A percentile compares a stretch with the other conserved stretches of the same genome.
Conservation (phyloP, 2,329 filamentous ascomycete species). For the Aspergillus sp. region DNA sequence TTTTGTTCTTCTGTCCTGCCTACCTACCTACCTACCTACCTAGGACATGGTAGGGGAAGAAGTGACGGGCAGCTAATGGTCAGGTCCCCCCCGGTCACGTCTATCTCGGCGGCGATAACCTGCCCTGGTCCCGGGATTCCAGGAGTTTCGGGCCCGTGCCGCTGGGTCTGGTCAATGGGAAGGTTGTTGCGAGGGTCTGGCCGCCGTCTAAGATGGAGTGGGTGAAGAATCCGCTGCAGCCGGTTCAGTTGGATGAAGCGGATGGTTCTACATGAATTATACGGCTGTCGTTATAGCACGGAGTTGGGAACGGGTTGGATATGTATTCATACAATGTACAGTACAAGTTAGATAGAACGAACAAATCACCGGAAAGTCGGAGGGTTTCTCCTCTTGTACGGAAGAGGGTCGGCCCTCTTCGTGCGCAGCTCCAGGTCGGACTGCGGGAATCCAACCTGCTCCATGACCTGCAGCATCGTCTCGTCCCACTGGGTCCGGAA, state of each 20-base stretch:
- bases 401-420: slow-evolving; percentile 61
- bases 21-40: too few relatives aligned
- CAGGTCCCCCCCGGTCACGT: slow-evolving; percentile 87
- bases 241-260: slow-evolving; percentile 15
- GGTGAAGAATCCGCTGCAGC: slow-evolving; percentile 29
- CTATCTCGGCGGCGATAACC: slow-evolving; percentile 82
- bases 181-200: slow-evolving; percentile 53
- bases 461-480: slow-evolving; percentile 77
- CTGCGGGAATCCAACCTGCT: slow-evolving; percentile 62
- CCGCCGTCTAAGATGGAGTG: slow-evolving; percentile 26
- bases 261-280: background rate
- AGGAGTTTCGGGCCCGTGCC: slow-evolving; percentile 79
- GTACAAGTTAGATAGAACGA: slow-evolving; percentile 25
- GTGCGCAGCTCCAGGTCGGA: slow-evolving; percentile 77
- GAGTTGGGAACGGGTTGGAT: slow-evolving; percentile 18
- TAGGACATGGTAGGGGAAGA: too few relatives aligned
- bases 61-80: slow-evolving; percentile 4
- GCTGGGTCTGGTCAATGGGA: slow-evolving; percentile 72
- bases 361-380: slow-evolving; percentile 33
- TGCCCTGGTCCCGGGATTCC: slow-evolving; percentile 75
- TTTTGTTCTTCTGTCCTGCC: too few relatives aligned
- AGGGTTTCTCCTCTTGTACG: slow-evolving; percentile 52
- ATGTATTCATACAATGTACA: slow-evolving; percentile 38
- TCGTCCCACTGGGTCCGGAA: slow-evolving; percentile 91
- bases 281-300: slow-evolving; percentile 2